Conservation (phyloP, 768 basidiomycete genomes). For the Scleroderma citrinum region DNA sequence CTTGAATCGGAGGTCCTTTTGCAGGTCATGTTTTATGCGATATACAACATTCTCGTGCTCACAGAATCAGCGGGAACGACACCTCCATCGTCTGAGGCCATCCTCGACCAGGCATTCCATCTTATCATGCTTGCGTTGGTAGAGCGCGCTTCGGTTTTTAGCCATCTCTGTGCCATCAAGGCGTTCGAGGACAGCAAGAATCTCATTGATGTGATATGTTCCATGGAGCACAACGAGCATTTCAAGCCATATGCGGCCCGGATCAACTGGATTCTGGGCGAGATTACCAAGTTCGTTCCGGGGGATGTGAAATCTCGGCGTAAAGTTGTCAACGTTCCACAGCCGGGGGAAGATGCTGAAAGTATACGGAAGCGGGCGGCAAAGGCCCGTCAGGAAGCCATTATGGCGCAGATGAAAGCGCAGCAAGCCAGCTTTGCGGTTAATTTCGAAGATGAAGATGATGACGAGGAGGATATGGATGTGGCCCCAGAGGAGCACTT, state of each 20-base stretch:
- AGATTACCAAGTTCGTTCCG: constrained; percentile 51
- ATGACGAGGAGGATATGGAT: constrained; percentile 47
- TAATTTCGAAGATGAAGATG: constrained; percentile 73
- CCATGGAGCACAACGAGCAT: constrained; percentile 71
- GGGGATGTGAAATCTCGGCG: constrained; percentile 51
- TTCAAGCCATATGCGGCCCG: constrained; percentile 69
- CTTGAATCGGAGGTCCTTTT: constrained; percentile 68
- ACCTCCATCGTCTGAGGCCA: constrained; percentile 79
- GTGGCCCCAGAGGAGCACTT: constrained; percentile 41
- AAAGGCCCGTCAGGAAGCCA: constrained; percentile 84
- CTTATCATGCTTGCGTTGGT: constrained; percentile 80
- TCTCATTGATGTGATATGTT: constrained; percentile 66
- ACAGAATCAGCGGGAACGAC: constrained; percentile 54
- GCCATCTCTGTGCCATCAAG: constrained; percentile 47
- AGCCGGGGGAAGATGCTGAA: constrained; percentile 43
- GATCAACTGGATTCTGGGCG: constrained; percentile 67
- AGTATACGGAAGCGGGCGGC: constrained; percentile 79
- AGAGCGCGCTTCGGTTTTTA: constrained; percentile 62
- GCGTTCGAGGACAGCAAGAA: constrained; percentile 55
- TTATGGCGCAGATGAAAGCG: constrained; percentile 94
- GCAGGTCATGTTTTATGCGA: constrained; percentile 78
- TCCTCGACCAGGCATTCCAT: constrained; percentile 84
- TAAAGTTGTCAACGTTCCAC: constrained; percentile 33
- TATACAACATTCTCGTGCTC: constrained; percentile 66
- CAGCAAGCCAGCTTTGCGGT: constrained; percentile 84